A percentile compares a stretch with the other conserved stretches of the same genome.
Evolutionary conservation across 495 filamentous ascomycete species (phyloP).

Genomic region (Ascodesmis nigricans): DNA sequence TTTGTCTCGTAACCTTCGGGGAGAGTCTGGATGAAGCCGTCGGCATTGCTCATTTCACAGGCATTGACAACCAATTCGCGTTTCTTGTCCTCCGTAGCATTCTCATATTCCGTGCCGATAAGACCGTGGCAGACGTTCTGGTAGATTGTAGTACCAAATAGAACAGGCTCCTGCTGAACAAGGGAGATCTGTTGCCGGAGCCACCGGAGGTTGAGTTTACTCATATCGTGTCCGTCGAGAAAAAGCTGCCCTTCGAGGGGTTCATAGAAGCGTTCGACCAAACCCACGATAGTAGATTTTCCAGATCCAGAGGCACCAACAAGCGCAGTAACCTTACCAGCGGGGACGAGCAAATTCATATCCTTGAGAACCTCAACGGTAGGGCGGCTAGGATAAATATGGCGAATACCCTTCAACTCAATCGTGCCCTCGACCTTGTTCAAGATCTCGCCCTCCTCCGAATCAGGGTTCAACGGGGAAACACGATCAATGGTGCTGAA

Average conservation of each 20-base stretch:
- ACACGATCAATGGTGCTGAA: slow-evolving; percentile 72
- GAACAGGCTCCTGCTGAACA: slow-evolving; percentile 65
- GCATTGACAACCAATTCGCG: slow-evolving; percentile 52
- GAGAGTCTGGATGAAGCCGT: slow-evolving; percentile 66
- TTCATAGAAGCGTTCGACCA: slow-evolving; percentile 84
- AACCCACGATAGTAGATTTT: slow-evolving; percentile 84
- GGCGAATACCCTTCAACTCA: slow-evolving; percentile 63
- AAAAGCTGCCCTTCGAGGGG: slow-evolving; percentile 59
- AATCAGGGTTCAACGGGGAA: slow-evolving; percentile 69
- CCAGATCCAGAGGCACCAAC: slow-evolving; percentile 93
- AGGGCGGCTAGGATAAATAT: slow-evolving; percentile 81
- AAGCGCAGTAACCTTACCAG: slow-evolving; percentile 83
- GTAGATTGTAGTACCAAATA: slow-evolving; percentile 72
- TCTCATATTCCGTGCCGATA: slow-evolving; percentile 60
- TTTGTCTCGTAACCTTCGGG: slow-evolving; percentile 86
- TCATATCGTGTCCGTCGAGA: slow-evolving; percentile 67
- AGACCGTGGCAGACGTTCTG: slow-evolving; percentile 73
- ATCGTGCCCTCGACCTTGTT: slow-evolving; percentile 54
- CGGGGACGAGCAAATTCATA: slow-evolving; percentile 57
- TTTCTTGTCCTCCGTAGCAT: slow-evolving; percentile 40
- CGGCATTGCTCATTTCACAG: slow-evolving; percentile 76
- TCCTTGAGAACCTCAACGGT: slow-evolving; percentile 72
- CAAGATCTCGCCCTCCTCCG: slow-evolving; percentile 44
- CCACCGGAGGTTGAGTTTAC: slow-evolving; percentile 69
- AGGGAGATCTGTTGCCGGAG: slow-evolving; percentile 75